These are phyloP conservation scores for Tieghemiomyces parasiticus DNA, from an alignment of 192 early-diverging fungal species.

Conservation along the genomic window DNA sequence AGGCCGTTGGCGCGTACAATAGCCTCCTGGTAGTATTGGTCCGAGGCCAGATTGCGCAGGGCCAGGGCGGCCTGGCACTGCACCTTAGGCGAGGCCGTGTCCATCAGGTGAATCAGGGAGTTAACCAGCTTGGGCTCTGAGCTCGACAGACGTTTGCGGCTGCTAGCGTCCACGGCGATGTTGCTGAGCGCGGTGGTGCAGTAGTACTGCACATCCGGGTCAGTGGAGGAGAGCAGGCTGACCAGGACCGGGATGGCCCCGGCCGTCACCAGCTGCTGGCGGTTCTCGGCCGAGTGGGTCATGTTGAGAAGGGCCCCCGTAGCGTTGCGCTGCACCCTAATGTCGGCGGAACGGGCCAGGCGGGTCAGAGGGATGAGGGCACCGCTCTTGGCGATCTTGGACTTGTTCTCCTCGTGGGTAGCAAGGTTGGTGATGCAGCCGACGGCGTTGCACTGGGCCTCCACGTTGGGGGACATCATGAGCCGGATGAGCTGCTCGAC, in stretches of 20 bases:
- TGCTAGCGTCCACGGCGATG: conserved; percentile 65
- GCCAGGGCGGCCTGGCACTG: conserved; percentile 81
- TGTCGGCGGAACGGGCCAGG: conserved; percentile 62
- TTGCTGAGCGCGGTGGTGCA: conserved; percentile 80
- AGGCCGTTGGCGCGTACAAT: conserved; percentile 67
- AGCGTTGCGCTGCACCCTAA: conserved; percentile 78
- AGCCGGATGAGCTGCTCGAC: conserved; percentile 72
- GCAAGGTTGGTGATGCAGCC: conserved; percentile 90
- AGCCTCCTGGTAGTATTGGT: conserved; percentile 71
- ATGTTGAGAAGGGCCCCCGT: conserved; percentile 84
- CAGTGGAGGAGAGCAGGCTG: conserved; percentile 51
- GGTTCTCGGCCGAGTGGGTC: conserved; percentile 78
- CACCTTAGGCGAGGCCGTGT: conserved; percentile 64
- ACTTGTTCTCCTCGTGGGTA: conserved; percentile 76
- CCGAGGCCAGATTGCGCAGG: conserved; percentile 63
- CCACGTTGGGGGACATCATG: conserved; percentile 71
- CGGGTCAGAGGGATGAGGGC: conserved; percentile 56
- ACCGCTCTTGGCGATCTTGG: conserved; percentile 70
- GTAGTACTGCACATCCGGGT: conserved; percentile 82
- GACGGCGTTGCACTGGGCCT: conserved; percentile 88
- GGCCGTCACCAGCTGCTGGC: conserved; percentile 65
- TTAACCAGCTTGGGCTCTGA: conserved; percentile 60
- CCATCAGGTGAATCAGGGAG: conserved; percentile 59
- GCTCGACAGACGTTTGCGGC: conserved; percentile 47
- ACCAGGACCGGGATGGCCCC: conserved; percentile 74